Percentiles rank a stretch among this genome's conserved stretches.
These are phyloP conservation scores for Kalaharituber pfeilii DNA, from an alignment of 2,329 filamentous ascomycete genomes.

Conservation along the genomic window DNA sequence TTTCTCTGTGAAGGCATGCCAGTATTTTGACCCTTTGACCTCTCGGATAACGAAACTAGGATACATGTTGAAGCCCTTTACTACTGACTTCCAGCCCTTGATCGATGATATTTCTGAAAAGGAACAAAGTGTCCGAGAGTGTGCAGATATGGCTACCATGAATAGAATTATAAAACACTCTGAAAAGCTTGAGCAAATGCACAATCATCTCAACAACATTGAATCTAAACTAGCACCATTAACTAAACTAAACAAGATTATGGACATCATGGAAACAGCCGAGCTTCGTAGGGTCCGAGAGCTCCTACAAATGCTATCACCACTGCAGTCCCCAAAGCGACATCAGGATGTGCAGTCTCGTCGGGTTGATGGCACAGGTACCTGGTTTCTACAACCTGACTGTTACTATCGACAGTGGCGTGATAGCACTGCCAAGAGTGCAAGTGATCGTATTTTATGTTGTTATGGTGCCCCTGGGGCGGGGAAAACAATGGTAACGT, in stretches of 20 bases:
- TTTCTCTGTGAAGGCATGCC: slow-evolving; percentile 2
- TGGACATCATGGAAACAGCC: background rate
- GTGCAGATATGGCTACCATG: slow-evolving; percentile 7
- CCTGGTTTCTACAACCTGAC: background rate
- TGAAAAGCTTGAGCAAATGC: background rate
- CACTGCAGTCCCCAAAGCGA: background rate
- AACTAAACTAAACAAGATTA: background rate
- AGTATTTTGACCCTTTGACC: slow-evolving; percentile 1
- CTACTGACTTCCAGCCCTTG: background rate
- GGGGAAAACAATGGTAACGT: background rate
- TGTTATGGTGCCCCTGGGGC: background rate
- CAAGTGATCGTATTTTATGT: background rate
- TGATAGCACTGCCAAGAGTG: too few relatives aligned
- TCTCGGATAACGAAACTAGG: background rate
- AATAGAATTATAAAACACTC: background rate
- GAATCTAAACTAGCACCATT: background rate
- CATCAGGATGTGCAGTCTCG: background rate
- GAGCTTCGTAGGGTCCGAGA: background rate
- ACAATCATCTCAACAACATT: background rate
- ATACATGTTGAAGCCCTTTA: slow-evolving; percentile 1
- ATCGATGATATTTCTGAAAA: slow-evolving; percentile 3
- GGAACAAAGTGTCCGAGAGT: slow-evolving; percentile 1
- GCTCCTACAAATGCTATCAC: background rate
- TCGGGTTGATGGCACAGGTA: background rate
- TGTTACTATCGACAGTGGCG: background rate